phyloP scores from a whole-genome alignment of 179 eudicot species.

The Carnegiea gigantea region DNA sequence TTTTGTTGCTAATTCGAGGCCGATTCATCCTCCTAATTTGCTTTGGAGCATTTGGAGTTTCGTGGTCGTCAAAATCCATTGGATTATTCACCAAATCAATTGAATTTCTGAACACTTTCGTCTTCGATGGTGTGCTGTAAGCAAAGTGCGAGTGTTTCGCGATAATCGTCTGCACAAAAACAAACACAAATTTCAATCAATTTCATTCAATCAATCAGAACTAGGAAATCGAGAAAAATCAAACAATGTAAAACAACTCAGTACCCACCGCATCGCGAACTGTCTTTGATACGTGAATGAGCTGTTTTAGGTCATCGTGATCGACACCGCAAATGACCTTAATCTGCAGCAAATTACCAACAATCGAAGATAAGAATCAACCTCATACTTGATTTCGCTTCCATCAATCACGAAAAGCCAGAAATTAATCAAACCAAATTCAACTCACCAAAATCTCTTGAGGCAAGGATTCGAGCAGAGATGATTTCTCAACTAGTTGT shows the following conservation, averaged over 20 bases:
- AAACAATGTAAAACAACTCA: too few relatives aligned
- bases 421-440: neutral
- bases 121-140: slow-evolving; percentile 61
- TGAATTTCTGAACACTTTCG: slow-evolving; percentile 22
- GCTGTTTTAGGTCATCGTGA: slow-evolving; percentile 80
- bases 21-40: slow-evolving; percentile 25
- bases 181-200: neutral
- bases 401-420: neutral
- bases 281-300: slow-evolving; percentile 60
- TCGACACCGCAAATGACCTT: slow-evolving; percentile 78
- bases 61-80: slow-evolving; percentile 28
- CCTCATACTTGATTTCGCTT: neutral
- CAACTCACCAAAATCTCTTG: slow-evolving; percentile 63
- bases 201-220: slow-evolving; percentile 7
- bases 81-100: slow-evolving; percentile 13
- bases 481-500: neutral
- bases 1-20: slow-evolving; percentile 28
- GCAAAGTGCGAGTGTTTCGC: slow-evolving; percentile 70
- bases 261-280: slow-evolving; percentile 72
- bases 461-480: slow-evolving; percentile 54
- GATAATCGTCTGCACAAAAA: slow-evolving; percentile 45
- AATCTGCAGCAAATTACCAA: slow-evolving; percentile 41
- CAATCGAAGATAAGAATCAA: neutral
- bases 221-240: neutral
- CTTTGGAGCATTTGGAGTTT: slow-evolving; percentile 60